A percentile compares a stretch with the other conserved stretches of the same genome.
These are phyloP conservation scores for Schwanniomyces vanrijiae DNA, from an alignment of 805 yeast genomes.

Conservation along the genomic window DNA sequence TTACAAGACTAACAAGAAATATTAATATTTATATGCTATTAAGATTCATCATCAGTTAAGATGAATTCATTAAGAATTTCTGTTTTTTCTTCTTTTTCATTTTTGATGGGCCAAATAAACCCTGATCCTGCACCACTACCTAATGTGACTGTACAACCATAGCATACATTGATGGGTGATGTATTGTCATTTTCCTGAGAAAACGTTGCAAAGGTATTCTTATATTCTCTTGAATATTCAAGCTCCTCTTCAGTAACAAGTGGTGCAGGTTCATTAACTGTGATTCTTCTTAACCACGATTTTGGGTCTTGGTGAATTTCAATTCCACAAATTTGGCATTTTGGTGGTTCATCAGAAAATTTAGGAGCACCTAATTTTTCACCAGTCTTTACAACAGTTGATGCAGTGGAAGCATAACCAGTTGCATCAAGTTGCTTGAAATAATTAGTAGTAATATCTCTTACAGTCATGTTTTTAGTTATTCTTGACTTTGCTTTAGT, in stretches of 20 bases:
- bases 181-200: background rate
- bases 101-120: conserved; percentile 36
- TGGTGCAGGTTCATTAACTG: conserved; percentile 57
- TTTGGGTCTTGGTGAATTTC: conserved; percentile 57
- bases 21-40: background rate
- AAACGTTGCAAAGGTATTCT: conserved; percentile 6
- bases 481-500: conserved; percentile 33
- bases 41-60: conserved; percentile 37
- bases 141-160: conserved; percentile 71
- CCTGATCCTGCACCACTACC: conserved; percentile 34
- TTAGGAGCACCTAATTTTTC: conserved; percentile 63
- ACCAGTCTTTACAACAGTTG: conserved; percentile 90
- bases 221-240: conserved; percentile 22
- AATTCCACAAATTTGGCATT: conserved; percentile 59
- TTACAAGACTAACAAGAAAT: background rate
- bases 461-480: conserved; percentile 74
- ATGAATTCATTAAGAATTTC: conserved; percentile 49
- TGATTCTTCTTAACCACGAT: conserved; percentile 67
- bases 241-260: conserved; percentile 42
- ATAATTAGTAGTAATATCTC: conserved; percentile 74
- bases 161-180: conserved; percentile 51
- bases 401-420: conserved; percentile 83
- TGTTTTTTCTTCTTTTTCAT: conserved; percentile 5
- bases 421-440: conserved; percentile 65
- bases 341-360: conserved; percentile 12